Evolutionary conservation across 441 rosid species (phyloP).

Genomic region (Corymbia calophylla): DNA sequence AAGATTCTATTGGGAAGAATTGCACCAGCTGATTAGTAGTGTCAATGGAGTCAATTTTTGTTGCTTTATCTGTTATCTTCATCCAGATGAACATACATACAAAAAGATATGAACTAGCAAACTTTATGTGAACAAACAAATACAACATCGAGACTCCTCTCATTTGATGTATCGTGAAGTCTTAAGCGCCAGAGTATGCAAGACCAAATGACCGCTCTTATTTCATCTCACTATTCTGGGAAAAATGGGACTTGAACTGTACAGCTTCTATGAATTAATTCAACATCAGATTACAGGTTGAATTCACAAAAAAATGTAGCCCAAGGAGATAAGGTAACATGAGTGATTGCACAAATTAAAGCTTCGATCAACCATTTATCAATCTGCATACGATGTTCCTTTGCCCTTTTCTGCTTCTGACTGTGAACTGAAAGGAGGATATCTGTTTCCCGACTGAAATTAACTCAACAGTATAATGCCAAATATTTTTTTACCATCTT

Average conservation of each 20-base stretch:
- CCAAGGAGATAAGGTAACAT: background rate
- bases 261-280: background rate
- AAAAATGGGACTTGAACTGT: background rate
- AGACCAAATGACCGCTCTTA: background rate
- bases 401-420: background rate
- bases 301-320: background rate
- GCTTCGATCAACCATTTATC: background rate
- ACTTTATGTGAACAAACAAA: background rate
- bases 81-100: background rate
- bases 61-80: background rate
- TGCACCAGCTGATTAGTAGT: background rate
- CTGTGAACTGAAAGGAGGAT: background rate
- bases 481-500: background rate
- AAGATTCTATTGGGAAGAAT: background rate
- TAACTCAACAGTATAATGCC: background rate
- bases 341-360: background rate
- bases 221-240: background rate
- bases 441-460: background rate
- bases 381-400: background rate
- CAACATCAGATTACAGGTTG: background rate
- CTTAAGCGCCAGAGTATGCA: background rate
- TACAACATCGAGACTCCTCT: background rate
- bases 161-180: background rate
- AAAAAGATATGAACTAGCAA: background rate
- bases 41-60: background rate